These are phyloP conservation scores for Blastocladiella britannica DNA, from an alignment of 192 early-diverging fungal genomes.

Conservation along the genomic window DNA sequence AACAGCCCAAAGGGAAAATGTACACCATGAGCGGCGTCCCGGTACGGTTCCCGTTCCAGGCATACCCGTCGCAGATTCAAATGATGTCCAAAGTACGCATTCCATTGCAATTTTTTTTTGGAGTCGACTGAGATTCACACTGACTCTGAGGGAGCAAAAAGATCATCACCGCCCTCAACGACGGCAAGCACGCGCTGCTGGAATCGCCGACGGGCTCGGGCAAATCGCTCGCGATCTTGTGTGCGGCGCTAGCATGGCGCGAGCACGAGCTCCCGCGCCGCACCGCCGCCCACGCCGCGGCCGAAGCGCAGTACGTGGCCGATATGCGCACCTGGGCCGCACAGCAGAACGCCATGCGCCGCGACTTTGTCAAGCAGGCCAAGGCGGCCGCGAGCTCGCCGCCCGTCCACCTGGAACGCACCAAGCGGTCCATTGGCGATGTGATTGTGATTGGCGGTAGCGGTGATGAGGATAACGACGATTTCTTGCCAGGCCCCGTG, in stretches of 20 bases:
- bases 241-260: neutral
- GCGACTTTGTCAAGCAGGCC: neutral
- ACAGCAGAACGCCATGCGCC: conserved; percentile 1
- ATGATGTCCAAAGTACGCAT: conserved; percentile 9
- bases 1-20: neutral
- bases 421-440: too few species aligned
- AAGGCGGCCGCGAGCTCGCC: neutral
- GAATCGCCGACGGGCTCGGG: conserved; percentile 1
- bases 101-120: neutral
- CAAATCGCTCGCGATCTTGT: neutral
- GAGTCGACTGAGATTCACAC: neutral
- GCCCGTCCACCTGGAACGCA: neutral
- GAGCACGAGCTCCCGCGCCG: neutral
- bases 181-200: neutral
- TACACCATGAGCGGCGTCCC: neutral
- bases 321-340: neutral
- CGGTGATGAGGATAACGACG: neutral
- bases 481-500: conserved; percentile 5
- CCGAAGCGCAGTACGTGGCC: conserved; percentile 1
- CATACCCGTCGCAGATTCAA: conserved; percentile 12
- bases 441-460: too few species aligned
- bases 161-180: conserved; percentile 5
- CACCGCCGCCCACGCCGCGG: neutral
- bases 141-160: neutral
- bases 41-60: neutral